These are phyloP conservation scores for Pseudogymnoascus sp. DNA, from an alignment of 2,329 filamentous ascomycete genomes.

Conservation along the genomic window DNA sequence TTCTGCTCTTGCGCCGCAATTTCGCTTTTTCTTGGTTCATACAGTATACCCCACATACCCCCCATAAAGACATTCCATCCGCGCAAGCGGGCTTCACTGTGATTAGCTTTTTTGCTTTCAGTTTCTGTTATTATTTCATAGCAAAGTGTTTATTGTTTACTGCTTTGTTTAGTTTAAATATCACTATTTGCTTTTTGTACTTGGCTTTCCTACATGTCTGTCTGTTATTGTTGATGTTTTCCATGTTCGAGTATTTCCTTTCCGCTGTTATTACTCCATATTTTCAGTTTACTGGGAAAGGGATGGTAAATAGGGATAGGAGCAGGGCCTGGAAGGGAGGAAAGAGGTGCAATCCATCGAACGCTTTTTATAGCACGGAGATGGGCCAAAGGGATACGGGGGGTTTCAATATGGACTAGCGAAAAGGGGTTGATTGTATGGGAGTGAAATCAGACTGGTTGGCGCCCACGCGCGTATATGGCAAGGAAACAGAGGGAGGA, in stretches of 20 bases:
- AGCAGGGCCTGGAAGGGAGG: neutral
- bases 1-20: neutral
- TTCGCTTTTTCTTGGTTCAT: neutral
- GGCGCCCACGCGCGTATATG: neutral
- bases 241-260: neutral
- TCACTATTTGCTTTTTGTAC: neutral
- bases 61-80: slow-evolving; percentile 4
- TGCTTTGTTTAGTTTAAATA: neutral
- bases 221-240: neutral
- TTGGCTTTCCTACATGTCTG: neutral
- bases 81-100: slow-evolving; percentile 4
- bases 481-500: neutral
- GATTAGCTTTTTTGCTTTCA: neutral
- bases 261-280: neutral
- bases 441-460: neutral
- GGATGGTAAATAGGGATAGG: neutral
- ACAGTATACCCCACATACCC: neutral
- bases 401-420: neutral
- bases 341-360: neutral
- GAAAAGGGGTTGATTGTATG: neutral
- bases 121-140: neutral
- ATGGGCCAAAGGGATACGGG: neutral
- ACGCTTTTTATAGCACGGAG: neutral
- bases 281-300: neutral
- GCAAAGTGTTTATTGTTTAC: neutral